Evolutionary conservation across 371 early-diverging fungal species (phyloP).

Genomic region (Syncephalastrum contaminatum): DNA sequence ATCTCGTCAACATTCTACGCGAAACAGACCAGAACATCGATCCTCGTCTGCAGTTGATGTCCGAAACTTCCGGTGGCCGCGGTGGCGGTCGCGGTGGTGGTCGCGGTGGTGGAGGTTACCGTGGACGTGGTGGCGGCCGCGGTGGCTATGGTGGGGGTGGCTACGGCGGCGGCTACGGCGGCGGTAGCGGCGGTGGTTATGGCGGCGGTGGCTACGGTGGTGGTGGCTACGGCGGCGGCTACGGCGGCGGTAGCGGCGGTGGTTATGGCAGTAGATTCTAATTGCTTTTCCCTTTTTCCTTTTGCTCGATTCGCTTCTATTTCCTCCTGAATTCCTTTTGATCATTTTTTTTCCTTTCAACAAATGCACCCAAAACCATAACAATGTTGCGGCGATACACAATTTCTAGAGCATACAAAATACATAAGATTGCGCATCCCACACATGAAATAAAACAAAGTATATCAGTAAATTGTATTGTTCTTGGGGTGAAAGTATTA

Average conservation of each 20-base stretch:
- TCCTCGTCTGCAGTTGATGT: constrained; percentile 81
- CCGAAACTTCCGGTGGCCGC: constrained; percentile 36
- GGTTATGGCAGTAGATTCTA: constrained; percentile 24
- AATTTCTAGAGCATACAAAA: too few species aligned
- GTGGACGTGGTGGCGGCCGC: constrained; percentile 41
- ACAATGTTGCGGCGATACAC: too few species aligned
- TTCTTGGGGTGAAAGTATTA: too few species aligned
- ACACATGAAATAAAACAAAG: too few species aligned
- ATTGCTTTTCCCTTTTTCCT: too few species aligned
- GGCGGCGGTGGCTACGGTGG: constrained; percentile 31
- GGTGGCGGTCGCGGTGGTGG: constrained; percentile 51
- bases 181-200: constrained; percentile 42
- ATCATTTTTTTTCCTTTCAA: neutral
- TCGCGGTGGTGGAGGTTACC: constrained; percentile 50
- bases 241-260: constrained; percentile 34
- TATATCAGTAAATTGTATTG: too few species aligned
- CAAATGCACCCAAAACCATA: too few species aligned
- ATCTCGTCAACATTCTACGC: constrained; percentile 86
- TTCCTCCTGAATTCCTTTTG: too few species aligned
- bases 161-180: constrained; percentile 8
- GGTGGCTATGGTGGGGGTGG: constrained; percentile 38
- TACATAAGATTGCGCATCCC: too few species aligned
- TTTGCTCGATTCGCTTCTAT: too few species aligned
- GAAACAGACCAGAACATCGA: constrained; percentile 96
- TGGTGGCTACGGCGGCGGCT: constrained; percentile 24